Evolutionary conservation across 345 rosid genomes (phyloP), one percentile per base, ranked within the genome.

Genomic region (Sonneratia alba): DNA sequence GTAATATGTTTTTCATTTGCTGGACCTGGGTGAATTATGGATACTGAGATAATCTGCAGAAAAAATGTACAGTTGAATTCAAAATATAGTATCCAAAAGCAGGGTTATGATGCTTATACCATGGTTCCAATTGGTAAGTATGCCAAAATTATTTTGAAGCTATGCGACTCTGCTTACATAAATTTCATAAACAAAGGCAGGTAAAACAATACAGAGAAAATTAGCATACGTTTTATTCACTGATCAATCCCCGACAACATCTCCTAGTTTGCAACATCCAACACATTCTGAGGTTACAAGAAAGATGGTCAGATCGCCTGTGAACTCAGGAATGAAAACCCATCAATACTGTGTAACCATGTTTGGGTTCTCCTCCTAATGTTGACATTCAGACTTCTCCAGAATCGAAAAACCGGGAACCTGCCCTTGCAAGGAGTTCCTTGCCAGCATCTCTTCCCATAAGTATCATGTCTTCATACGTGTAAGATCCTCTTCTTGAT

Each of bases 371-470:
- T 21, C 34, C n/a, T 21, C 49, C 49, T 61, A 27, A 24, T 13
- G 24, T 27, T 61, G 65, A 61, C 24, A 32, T 22, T 61, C 36
- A 8, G 36, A 22, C 65, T 27, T 61, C 36, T 61, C 65, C 87
- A 70, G 74, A 74, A 75, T 88, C 81, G 56, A 92, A 95, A 85
- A 95, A 95, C 76, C 96, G 91, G 38, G 91, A 96, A 70, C 97
- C 97, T 66, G 92, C 90, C 61, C 62, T 82, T 15, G 89, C 83
- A 71, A 92, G 99, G 67, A 95, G 89, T 79, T 95, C 98, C 73
- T 89, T 77, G 56, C 99, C 99, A 0, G 98, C 98, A 77, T 92
- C 98, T 76, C 81, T 88, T 71, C 96, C 99, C 91, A 90, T 89
- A 76, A 71, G 22, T 59, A 92, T 78, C 99, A 92, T 92, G 73